phyloP scores from a whole-genome alignment of 2,329 filamentous ascomycete genomes.

The Fusarium sp. region DNA sequence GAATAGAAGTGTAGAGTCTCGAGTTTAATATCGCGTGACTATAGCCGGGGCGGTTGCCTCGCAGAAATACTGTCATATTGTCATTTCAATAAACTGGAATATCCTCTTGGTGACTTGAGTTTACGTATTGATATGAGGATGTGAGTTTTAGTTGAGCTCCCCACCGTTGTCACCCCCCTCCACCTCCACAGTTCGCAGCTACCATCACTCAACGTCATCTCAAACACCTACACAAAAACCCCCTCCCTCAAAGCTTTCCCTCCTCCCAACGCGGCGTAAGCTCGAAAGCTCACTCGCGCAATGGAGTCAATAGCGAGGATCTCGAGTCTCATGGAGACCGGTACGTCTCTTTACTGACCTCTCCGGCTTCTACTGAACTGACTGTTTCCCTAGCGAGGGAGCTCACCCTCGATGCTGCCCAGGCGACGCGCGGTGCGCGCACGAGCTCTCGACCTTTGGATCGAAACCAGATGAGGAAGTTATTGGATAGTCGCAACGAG shows the following conservation, averaged over 20 bases:
- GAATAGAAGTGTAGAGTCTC: not conserved
- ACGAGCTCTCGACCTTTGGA: constrained; percentile 75
- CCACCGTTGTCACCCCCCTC: constrained; percentile 40
- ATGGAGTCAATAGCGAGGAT: constrained; percentile 99
- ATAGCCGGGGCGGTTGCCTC: not conserved
- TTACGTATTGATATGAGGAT: not conserved
- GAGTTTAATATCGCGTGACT: not conserved
- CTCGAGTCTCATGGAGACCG: constrained; percentile 93
- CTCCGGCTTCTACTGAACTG: constrained; percentile 30
- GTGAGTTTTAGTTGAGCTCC: not conserved
- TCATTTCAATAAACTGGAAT: not conserved
- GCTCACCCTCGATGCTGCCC: constrained; percentile 95
- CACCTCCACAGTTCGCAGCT: constrained; percentile 23
- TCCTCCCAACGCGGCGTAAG: constrained; percentile 27
- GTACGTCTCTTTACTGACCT: constrained; percentile 62
- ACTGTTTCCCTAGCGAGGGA: constrained; percentile 78
- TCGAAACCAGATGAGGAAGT: constrained; percentile 89
- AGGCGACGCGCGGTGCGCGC: constrained; percentile 79
- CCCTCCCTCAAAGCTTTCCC: constrained; percentile 16
- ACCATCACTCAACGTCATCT: constrained; percentile 45
- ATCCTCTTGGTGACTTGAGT: not conserved
- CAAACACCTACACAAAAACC: constrained; percentile 34
- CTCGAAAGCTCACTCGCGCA: constrained; percentile 38
- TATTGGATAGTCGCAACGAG: constrained; percentile 93
- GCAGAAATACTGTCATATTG: not conserved